Evolutionary conservation across 2,329 filamentous ascomycete genomes (phyloP).

Genomic region (Pseudogymnoascus pannorum): DNA sequence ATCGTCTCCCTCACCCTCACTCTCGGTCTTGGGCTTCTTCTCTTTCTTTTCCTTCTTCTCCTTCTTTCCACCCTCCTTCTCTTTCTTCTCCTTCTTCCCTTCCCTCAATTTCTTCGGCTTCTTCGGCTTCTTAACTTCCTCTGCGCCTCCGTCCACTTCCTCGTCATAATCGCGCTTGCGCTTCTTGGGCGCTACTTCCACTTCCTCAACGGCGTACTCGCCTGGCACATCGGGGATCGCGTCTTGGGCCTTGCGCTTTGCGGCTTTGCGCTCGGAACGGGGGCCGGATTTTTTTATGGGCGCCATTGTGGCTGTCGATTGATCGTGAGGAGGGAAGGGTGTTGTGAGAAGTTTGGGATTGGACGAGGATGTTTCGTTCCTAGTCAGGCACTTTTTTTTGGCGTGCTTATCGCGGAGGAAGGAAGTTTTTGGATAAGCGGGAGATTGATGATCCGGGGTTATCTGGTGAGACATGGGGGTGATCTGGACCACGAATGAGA

Average conservation of each 20-base stretch:
- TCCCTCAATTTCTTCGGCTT: constrained; percentile 13
- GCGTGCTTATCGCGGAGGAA: background rate
- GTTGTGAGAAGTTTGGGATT: background rate
- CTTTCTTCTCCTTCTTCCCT: constrained; percentile 15
- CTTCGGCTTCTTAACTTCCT: constrained; percentile 22
- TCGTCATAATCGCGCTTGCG: background rate
- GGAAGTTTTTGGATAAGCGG: background rate
- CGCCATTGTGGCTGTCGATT: background rate
- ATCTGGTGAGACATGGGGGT: background rate
- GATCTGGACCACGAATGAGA: background rate
- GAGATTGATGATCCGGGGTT: background rate
- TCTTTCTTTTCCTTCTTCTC: constrained; percentile 9
- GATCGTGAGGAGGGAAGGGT: background rate
- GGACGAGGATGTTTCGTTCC: background rate
- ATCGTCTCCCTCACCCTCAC: constrained; percentile 12
- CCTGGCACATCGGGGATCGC: constrained; percentile 29
- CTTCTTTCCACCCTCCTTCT: constrained; percentile 15
- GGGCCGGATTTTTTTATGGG: constrained; percentile 10
- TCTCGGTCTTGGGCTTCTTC: constrained; percentile 17
- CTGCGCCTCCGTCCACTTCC: constrained; percentile 20
- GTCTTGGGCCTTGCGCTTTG: constrained; percentile 28
- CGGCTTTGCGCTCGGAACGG: constrained; percentile 29
- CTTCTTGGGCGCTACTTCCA: constrained; percentile 9
- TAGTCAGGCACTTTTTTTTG: constrained; percentile 1
- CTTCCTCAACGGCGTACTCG: constrained; percentile 15